These are phyloP conservation scores for Mycoemilia scoparia DNA, from an alignment of 192 early-diverging fungal genomes.

Conservation along the genomic window DNA sequence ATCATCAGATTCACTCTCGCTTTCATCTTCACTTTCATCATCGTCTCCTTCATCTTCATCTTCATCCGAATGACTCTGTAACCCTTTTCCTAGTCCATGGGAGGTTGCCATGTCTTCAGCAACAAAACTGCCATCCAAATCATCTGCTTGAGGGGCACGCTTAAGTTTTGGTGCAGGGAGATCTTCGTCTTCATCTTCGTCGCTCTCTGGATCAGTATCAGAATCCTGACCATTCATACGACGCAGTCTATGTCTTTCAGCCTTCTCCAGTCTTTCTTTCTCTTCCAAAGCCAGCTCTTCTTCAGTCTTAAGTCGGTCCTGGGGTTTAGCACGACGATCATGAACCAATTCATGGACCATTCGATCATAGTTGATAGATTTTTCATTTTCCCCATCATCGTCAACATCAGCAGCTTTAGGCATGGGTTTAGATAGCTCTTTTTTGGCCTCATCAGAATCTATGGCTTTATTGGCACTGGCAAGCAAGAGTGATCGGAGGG, in stretches of 20 bases:
- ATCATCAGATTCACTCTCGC: slow-evolving; percentile 12
- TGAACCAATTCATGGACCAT: slow-evolving; percentile 62
- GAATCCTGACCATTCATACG: slow-evolving; percentile 65
- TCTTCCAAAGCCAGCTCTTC: slow-evolving; percentile 80
- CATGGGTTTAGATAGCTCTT: slow-evolving; percentile 14
- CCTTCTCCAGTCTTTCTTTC: slow-evolving; percentile 64
- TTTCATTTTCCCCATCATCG: slow-evolving; percentile 29
- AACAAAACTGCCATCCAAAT: slow-evolving; percentile 49
- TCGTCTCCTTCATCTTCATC: slow-evolving; percentile 20
- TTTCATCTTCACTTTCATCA: slow-evolving; percentile 11
- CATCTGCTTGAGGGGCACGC: slow-evolving; percentile 40
- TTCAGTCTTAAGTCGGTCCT: slow-evolving; percentile 85
- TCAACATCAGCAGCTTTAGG: slow-evolving; percentile 5
- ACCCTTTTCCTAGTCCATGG: slow-evolving; percentile 15
- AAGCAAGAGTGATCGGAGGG: slow-evolving; percentile 57
- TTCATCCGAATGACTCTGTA: slow-evolving; percentile 11
- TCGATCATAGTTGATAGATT: slow-evolving; percentile 78
- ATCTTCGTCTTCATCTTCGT: slow-evolving; percentile 38
- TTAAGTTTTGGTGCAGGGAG: slow-evolving; percentile 23
- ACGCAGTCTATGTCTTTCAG: slow-evolving; percentile 58
- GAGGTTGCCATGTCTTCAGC: slow-evolving; percentile 16
- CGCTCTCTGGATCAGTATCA: slow-evolving; percentile 28
- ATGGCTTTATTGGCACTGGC: slow-evolving; percentile 13
- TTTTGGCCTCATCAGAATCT: slow-evolving; percentile 6
- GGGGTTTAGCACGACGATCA: slow-evolving; percentile 70